Evolutionary conservation across 805 yeast genomes (phyloP), one percentile per base, ranked within the genome.

Genomic region (Hanseniaspora hatyaiensis): DNA sequence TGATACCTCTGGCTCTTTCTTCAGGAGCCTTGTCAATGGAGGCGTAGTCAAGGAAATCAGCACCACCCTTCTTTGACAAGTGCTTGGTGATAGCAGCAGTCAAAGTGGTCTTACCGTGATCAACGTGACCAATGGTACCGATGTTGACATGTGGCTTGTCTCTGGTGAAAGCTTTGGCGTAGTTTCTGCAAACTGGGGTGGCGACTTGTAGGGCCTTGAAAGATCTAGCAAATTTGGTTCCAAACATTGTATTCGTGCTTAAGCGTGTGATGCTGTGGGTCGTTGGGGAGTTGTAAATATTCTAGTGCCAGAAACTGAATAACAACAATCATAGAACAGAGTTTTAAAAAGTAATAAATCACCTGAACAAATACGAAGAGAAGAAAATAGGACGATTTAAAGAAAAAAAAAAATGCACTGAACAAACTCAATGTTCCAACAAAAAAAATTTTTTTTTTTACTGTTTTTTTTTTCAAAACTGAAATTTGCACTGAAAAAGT

Each of bases 1-100:
- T 89, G 69, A 89, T 89, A 78, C 98, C 98, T 75, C 98, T 86
- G 51, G 95, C 96, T 73, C 95, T 83, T 75, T 92, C 97, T 73
- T 89, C 97, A 56, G 97, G 97, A 40, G 97, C 97, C 69, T 84
- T 83, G 71, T 89, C 97, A 60, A 89, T 92, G 53, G 96, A 66
- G 47, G 84, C 74, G 65, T 92, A 92, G 67, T 92, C 97, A 71
- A 87, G 74, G 75, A 92, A 89, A 60, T 71, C 73, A 55, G 97
- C 97, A 65, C 94, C 95, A 62, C 96, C 96, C 60, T 74, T 73
- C 59, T 74, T 78, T 44, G 96, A 74, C 54, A 89, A 74, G 51
- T 85, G 88, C 74, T 92, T 89, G 71, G 97, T 89, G 74, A 89
- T 88, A 60, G 97, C 97, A 55, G 97, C 98, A 52, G 98, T 92